Percentiles rank a stretch among this genome's conserved stretches.
These are phyloP conservation scores for Fusarium pseudonygamai DNA, from an alignment of 2,329 filamentous ascomycete genomes.

Conservation along the genomic window DNA sequence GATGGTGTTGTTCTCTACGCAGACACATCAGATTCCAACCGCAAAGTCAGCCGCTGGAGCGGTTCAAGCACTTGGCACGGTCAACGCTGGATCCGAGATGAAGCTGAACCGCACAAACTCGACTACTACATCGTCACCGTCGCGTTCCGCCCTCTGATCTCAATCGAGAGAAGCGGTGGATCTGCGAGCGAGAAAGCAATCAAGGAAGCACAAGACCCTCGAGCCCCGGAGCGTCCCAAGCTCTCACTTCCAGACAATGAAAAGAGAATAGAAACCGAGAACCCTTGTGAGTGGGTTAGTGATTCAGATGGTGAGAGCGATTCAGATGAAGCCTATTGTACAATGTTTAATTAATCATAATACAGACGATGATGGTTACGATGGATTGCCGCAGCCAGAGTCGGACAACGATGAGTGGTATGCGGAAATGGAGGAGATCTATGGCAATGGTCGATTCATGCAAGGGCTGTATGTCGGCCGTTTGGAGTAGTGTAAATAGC, in stretches of 20 bases:
- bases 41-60: constrained; percentile 52
- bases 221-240: not conserved
- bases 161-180: constrained; percentile 34
- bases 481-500: not conserved
- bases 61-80: constrained; percentile 55
- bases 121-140: constrained; percentile 57
- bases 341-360: not conserved
- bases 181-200: constrained; percentile 15
- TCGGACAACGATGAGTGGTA: not conserved
- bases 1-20: constrained; percentile 48
- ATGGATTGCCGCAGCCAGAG: too few species aligned
- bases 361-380: not conserved
- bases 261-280: not conserved
- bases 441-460: not conserved
- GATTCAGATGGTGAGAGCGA: not conserved
- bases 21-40: constrained; percentile 34
- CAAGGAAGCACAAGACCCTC: not conserved
- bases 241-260: constrained; percentile 4
- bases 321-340: not conserved
- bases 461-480: not conserved
- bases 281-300: not conserved
- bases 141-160: constrained; percentile 43
- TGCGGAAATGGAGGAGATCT: not conserved
- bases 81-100: constrained; percentile 54
- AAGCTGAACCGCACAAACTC: constrained; percentile 49